A percentile compares a stretch with the other conserved stretches of the same genome.
phyloP scores from a whole-genome alignment of 176 grass and related monocot species.

The Hordeum marinum region DNA sequence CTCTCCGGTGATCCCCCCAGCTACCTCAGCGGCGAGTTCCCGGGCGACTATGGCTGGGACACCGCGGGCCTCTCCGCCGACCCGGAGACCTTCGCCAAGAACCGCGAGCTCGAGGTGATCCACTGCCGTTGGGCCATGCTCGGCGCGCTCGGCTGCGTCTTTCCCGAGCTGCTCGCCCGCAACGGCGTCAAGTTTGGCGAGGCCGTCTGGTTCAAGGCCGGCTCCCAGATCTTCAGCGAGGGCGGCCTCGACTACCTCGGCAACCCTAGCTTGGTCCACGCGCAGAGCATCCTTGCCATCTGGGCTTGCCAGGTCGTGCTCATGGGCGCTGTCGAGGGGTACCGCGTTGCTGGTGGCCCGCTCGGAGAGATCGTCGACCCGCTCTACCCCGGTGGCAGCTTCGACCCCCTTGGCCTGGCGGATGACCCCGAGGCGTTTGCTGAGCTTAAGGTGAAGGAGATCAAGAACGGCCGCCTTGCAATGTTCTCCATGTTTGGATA shows the following conservation, averaged over 20 bases:
- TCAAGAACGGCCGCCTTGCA: slow-evolving; percentile 84
- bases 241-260: slow-evolving; percentile 90
- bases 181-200: slow-evolving; percentile 86
- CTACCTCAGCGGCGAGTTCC: slow-evolving; percentile 89
- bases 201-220: slow-evolving; percentile 95
- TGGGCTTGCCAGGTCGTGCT: slow-evolving; percentile 82
- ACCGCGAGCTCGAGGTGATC: slow-evolving; percentile 85
- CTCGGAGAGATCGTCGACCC: slow-evolving; percentile 82
- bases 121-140: slow-evolving; percentile 92
- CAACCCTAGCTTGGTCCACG: slow-evolving; percentile 83
- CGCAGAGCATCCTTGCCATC: slow-evolving; percentile 89
- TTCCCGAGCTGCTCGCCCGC: slow-evolving; percentile 81
- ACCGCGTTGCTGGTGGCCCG: slow-evolving; percentile 75
- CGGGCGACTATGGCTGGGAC: slow-evolving; percentile 93
- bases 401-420: slow-evolving; percentile 77
- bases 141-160: slow-evolving; percentile 82
- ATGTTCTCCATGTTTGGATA: slow-evolving; percentile 97
- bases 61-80: slow-evolving; percentile 69
- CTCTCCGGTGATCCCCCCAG: slow-evolving; percentile 72
- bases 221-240: slow-evolving; percentile 84
- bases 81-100: slow-evolving; percentile 92
- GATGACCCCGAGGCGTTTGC: slow-evolving; percentile 89
- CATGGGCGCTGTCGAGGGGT: slow-evolving; percentile 92
- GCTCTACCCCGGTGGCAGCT: slow-evolving; percentile 81
- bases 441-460: slow-evolving; percentile 90